A percentile compares a stretch with the other conserved stretches of the same genome.
Conservation (phyloP, 129 eudicot species). For the Saposhnikovia divaricata region DNA sequence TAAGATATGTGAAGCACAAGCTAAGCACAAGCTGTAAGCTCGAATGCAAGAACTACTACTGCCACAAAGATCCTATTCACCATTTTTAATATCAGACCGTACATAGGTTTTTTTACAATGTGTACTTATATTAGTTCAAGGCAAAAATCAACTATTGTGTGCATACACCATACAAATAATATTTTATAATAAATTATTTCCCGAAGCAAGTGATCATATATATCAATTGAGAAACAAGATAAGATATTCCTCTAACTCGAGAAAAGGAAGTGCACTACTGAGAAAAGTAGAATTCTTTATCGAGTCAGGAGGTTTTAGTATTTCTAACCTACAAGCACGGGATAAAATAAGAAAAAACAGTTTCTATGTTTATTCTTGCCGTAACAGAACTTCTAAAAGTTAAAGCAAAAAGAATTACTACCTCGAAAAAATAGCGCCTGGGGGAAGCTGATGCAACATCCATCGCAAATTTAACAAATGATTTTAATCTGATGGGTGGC, state of each 20-base stretch:
- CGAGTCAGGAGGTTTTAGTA: background rate
- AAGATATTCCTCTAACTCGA: background rate
- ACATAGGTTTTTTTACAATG: no score
- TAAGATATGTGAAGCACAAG: background rate
- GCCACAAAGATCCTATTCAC: background rate
- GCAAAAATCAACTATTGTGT: background rate
- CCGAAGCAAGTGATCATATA: no score
- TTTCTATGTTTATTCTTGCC: no score
- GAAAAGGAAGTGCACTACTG: background rate
- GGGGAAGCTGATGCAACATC: conserved; percentile 94
- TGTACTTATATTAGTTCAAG: background rate
- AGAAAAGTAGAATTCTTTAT: background rate
- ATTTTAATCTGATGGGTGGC: conserved; percentile 47
- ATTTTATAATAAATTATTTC: no score
- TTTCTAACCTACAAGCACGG: background rate
- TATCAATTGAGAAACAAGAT: no score
- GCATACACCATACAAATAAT: no score
- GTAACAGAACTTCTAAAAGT: background rate
- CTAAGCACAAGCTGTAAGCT: background rate
- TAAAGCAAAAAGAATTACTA: conserved; percentile 14
- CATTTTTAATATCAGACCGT: background rate
- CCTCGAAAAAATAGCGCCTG: conserved; percentile 94
- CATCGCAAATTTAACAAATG: conserved; percentile 74
- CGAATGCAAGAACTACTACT: background rate
- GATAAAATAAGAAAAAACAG: no score